Percentiles rank a stretch among this genome's conserved stretches.
These are phyloP conservation scores for Naegleria lovaniensis DNA, from an alignment of 208 protist genomes.

Conservation along the genomic window DNA sequence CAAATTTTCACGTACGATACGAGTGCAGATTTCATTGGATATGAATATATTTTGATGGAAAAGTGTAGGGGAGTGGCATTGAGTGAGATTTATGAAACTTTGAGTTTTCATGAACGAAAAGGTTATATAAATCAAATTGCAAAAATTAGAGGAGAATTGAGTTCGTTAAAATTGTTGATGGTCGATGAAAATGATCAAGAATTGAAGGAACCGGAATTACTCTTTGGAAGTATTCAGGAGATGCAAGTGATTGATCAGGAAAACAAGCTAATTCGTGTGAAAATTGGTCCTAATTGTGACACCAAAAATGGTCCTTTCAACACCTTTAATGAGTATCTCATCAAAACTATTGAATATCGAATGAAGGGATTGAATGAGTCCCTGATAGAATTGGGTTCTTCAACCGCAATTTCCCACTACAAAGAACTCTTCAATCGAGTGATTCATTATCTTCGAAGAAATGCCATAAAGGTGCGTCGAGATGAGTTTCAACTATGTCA, in stretches of 20 bases:
- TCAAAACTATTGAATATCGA: neutral
- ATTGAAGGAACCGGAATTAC: neutral
- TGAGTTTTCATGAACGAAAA: neutral
- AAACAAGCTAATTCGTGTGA: neutral
- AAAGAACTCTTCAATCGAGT: neutral
- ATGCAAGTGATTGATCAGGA: neutral
- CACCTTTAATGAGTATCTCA: neutral
- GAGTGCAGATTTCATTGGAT: neutral
- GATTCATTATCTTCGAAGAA: neutral
- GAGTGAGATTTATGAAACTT: neutral
- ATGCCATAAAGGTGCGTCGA: neutral
- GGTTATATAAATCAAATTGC: neutral
- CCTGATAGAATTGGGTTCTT: neutral
- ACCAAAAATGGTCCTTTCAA: neutral
- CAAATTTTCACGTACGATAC: neutral
- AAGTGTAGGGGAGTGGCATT: neutral
- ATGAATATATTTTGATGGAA: neutral
- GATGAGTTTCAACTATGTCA: neutral
- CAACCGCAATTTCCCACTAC: neutral
- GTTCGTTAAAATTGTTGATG: neutral
- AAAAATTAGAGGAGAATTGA: neutral
- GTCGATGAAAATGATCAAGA: neutral
- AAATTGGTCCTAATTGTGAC: neutral
- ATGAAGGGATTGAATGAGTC: neutral
- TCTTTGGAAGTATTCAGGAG: neutral